Base-by-base conservation (phyloP, 164 flowering plant genomes). In the Aristolochia contorta region DNA sequence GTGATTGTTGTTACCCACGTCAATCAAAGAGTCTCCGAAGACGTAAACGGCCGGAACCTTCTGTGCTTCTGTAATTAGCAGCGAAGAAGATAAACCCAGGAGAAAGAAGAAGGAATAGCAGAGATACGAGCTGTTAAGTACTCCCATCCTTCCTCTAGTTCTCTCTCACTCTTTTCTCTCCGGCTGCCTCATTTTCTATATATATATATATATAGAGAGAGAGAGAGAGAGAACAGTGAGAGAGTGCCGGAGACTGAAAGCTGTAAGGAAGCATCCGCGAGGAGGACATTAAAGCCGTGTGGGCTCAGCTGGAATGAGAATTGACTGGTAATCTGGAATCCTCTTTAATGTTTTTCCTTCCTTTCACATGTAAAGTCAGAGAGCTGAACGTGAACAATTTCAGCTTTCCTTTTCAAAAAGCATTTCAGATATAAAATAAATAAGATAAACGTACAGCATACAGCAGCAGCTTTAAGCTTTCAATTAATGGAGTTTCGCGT, bases 1-100 rank as follows among this genome's bases (percentile, higher is more conserved):
- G 69, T 80, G 51, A 32, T 86, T 91, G 74, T 87, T 91, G 80
- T 84, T 91, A 21, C 96, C 96, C 3, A 84, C 97, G 46, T 91
- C 97, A 5, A 78, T 84, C 6, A 83, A 57, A 0, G 93, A 90
- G 70, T 90, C 97, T 56, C 97, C 97, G 37, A 90, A 81, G 53
- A 84, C 76, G 47, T 69, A 91, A 25, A 77, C 12, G 0, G 84
- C 93, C 15, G 86, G 84, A 33, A 77, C 89, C 59, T 21, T 24
- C 55, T 67, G 69, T 54, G 70, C 77, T 21, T 70, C 53, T 15
- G 47, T 27, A 27, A 19, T 3, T 47, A 60, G 43, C 55, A 57
- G 22, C 16, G 19, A 6, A 19, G 21, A 63, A 10, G 30, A 27
- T 41, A 3, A 8, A 9, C n/a, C 21, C 16, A 24, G 6, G 56